Conservation (phyloP, 2,329 filamentous ascomycete genomes). For the Alternaria dauci region DNA sequence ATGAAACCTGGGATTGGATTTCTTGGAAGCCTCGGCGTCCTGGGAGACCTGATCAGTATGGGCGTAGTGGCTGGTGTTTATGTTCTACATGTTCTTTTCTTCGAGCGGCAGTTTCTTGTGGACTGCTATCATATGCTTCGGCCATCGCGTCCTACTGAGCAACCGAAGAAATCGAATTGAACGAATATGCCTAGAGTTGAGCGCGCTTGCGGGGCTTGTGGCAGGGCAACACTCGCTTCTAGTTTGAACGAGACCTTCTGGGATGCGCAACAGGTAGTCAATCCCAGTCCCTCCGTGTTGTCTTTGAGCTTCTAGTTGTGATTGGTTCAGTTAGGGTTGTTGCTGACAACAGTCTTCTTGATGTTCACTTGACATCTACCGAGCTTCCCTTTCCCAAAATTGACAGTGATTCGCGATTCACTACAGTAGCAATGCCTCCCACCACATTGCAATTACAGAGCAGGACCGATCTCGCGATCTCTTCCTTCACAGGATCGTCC, state of each 20-base stretch:
- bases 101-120: slow-evolving; percentile 43
- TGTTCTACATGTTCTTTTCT: slow-evolving; percentile 44
- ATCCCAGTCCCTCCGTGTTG: neutral
- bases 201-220: neutral
- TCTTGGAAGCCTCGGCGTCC: slow-evolving; percentile 48
- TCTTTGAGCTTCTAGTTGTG: neutral
- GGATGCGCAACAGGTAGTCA: neutral
- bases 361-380: neutral
- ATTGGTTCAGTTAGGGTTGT: neutral
- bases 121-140: slow-evolving; percentile 48
- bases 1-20: slow-evolving; percentile 32
- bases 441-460: neutral
- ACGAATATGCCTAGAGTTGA: neutral
- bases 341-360: neutral
- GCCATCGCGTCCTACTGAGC: slow-evolving; percentile 12
- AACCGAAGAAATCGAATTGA: neutral
- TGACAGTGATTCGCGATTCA: neutral
- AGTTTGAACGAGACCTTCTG: neutral
- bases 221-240: neutral
- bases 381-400: neutral
- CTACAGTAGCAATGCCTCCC: neutral
- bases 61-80: slow-evolving; percentile 50
- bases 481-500: neutral
- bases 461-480: neutral
- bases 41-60: slow-evolving; percentile 54